Base-by-base conservation (phyloP, 108 stramenopile species). In the Fistulifera pelliculosa region DNA sequence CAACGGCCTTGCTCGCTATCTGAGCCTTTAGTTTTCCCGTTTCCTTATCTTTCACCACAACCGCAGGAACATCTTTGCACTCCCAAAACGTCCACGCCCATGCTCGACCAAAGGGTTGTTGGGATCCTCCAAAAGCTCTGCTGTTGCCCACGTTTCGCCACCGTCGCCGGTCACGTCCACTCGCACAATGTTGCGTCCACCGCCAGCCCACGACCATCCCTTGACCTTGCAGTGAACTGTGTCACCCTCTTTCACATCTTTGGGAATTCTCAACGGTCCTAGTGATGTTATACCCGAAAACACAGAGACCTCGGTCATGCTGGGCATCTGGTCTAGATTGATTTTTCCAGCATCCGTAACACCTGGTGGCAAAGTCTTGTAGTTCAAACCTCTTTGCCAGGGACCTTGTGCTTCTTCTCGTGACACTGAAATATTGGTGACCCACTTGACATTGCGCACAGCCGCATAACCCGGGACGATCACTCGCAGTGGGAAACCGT, bases 401-500 rank as follows among this genome's bases (percentile, higher is more conserved):
- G 85, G 68, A 19, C 74, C 74, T 57, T 85, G 83, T 8, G 89
- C 83, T 53, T 86, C 79, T 28, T 77, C 68, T 22, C 47, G 53
- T 24, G 78, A 48, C 14, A 91, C 27, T 49, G 79, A 78, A 19
- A 91, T 70, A 42, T 71, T 79, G 22, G 79, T 74, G 11, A 91
- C 41, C 89, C 89, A 91, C 51, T 91, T 91, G 47, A 85, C 79
- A 60, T 77, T 84, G 2, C 89, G 68, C 27, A 91, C 80, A 13
- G 80, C 89, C 7, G 80, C 81, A 69, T 84, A 91, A 28, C 98
- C 98, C 11, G 98, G 98, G 43, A 95, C 92, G 51, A 99, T 83
- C n/a, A 78, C 70, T 15, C 98, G 77, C 13, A 99, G 62, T 16
- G 98, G 98, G 53, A 60, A 93, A 23, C 98, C 98, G 73, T 99